Conservation (phyloP, 441 rosid genomes). For the Populus hybrid region DNA sequence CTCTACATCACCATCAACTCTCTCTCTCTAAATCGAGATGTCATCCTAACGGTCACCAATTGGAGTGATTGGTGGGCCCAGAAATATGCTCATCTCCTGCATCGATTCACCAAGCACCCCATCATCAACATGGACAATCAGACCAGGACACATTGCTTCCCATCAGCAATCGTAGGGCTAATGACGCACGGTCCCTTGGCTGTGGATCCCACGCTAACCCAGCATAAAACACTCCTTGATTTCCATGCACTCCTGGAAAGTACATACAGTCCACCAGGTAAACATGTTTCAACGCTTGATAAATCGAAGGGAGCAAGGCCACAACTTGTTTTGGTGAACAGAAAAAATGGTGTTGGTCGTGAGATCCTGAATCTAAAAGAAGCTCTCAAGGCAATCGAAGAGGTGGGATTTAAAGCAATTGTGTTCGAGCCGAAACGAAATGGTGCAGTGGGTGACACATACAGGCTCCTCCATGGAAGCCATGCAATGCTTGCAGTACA, state of each 20-base stretch:
- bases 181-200: neutral
- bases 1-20: neutral
- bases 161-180: neutral
- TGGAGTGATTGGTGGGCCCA: neutral
- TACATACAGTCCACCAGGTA: neutral
- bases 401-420: conserved; percentile 27
- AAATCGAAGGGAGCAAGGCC: neutral
- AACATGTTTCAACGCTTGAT: neutral
- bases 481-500: conserved; percentile 34
- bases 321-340: neutral
- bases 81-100: neutral
- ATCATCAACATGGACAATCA: conserved; percentile 7
- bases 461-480: conserved; percentile 21
- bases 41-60: neutral
- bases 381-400: neutral
- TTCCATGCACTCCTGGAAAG: neutral
- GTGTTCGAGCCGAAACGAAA: conserved; percentile 16
- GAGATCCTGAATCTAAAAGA: conserved; percentile 3
- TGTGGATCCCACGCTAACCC: neutral
- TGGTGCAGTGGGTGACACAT: conserved; percentile 15
- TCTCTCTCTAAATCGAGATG: neutral
- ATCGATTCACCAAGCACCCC: neutral
- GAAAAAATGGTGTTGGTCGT: neutral
- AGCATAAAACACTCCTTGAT: neutral
- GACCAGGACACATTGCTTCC: conserved; percentile 8